phyloP scores from a whole-genome alignment of 805 yeast species.

The Blastobotrys robertii region DNA sequence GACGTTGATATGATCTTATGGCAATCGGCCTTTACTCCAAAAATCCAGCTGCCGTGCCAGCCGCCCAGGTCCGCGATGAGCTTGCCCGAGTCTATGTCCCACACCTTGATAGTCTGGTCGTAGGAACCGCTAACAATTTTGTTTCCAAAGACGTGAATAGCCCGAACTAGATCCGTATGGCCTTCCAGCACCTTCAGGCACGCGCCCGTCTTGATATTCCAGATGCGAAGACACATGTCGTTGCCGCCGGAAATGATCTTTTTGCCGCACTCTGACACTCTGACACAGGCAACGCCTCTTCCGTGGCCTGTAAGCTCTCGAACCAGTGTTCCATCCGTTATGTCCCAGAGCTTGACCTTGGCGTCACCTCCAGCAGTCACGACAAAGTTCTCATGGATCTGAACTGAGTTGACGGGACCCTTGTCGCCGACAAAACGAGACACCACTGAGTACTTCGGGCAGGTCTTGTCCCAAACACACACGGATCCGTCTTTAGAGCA shows the following conservation, averaged over 20 bases:
- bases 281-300: conserved; percentile 78
- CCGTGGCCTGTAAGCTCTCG: conserved; percentile 68
- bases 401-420: conserved; percentile 31
- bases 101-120: conserved; percentile 28
- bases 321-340: conserved; percentile 55
- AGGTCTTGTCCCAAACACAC: conserved; percentile 22
- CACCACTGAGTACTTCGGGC: conserved; percentile 12
- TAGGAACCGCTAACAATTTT: conserved; percentile 29
- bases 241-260: conserved; percentile 77
- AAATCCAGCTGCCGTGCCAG: conserved; percentile 27
- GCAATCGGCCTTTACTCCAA: conserved; percentile 24
- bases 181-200: conserved; percentile 64
- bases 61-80: conserved; percentile 20
- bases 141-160: conserved; percentile 21
- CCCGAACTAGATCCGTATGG: conserved; percentile 78
- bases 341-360: conserved; percentile 75
- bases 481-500: conserved; percentile 29
- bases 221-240: conserved; percentile 76
- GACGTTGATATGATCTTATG: conserved; percentile 26
- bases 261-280: conserved; percentile 59
- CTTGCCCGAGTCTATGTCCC: conserved; percentile 25
- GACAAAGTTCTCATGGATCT: conserved; percentile 17
- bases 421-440: conserved; percentile 21
- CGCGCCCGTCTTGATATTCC: conserved; percentile 71
- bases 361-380: conserved; percentile 52